Evolutionary conservation across 371 early-diverging fungal genomes (phyloP).

Genomic region (Mortierella sp.): DNA sequence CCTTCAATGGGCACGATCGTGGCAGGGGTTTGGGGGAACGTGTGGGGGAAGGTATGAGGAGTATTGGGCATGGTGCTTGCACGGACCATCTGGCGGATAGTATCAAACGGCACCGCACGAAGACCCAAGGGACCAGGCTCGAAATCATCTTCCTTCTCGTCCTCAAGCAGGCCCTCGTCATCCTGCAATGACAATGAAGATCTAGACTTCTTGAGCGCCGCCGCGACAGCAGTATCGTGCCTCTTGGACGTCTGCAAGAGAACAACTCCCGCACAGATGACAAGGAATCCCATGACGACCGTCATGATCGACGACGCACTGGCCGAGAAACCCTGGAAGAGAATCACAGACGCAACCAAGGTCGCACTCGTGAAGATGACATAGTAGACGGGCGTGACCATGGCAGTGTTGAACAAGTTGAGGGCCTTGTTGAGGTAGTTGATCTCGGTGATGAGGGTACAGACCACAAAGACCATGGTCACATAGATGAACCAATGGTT

Average conservation of each 20-base stretch:
- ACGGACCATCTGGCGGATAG: conserved; percentile 51
- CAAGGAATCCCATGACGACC: conserved; percentile 91
- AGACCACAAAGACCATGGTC: conserved; percentile 78
- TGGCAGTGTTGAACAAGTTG: conserved; percentile 92
- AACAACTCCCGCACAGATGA: conserved; percentile 74
- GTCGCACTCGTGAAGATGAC: conserved; percentile 96
- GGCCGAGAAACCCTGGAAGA: conserved; percentile 91
- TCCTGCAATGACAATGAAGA: conserved; percentile 23
- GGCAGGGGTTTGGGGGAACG: conserved; percentile 8
- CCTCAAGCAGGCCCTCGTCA: background rate
- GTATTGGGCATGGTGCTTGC: conserved; percentile 41
- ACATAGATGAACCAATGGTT: conserved; percentile 90
- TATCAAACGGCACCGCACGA: conserved; percentile 50
- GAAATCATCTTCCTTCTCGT: conserved; percentile 32
- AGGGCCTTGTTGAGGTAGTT: conserved; percentile 98
- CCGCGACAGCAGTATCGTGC: conserved; percentile 16
- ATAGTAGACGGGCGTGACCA: conserved; percentile 94
- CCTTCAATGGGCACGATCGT: background rate
- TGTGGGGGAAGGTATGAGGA: background rate
- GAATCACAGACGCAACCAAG: conserved; percentile 88
- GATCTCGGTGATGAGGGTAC: conserved; percentile 89
- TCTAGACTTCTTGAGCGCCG: conserved; percentile 28
- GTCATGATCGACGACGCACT: conserved; percentile 83
- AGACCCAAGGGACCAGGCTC: conserved; percentile 48
- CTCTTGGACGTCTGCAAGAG: conserved; percentile 57